These are phyloP conservation scores for Phyllosticta citribraziliensis DNA, from an alignment of 2,329 filamentous ascomycete species.

Conservation along the genomic window DNA sequence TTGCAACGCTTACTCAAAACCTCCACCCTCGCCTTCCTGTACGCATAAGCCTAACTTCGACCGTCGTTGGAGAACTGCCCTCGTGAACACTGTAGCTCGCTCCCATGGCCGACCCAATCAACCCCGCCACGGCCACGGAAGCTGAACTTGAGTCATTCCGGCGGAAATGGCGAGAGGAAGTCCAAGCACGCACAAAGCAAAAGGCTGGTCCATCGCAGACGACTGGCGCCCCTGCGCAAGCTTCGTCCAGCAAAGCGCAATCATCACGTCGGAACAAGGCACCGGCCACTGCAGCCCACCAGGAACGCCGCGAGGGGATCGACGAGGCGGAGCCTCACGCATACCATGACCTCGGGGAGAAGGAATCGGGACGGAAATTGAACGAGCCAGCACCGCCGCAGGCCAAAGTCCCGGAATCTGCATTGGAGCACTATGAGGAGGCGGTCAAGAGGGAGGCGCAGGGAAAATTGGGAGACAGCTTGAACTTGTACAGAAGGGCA, in stretches of 20 bases:
- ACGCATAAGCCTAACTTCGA: not conserved
- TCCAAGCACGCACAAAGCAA: slow-evolving; percentile 39
- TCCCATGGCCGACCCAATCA: not conserved
- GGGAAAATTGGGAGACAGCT: slow-evolving; percentile 79
- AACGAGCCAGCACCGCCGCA: slow-evolving; percentile 28
- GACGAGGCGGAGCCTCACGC: slow-evolving; percentile 30
- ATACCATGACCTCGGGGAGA: slow-evolving; percentile 38
- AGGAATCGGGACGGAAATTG: slow-evolving; percentile 33
- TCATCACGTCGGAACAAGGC: slow-evolving; percentile 17
- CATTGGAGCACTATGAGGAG: slow-evolving; percentile 84
- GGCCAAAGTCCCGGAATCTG: slow-evolving; percentile 54
- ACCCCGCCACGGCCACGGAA: slow-evolving; percentile 23
- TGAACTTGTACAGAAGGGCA: slow-evolving; percentile 79
- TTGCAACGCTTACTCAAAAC: not conserved
- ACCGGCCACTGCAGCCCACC: slow-evolving; percentile 13
- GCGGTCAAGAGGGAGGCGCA: slow-evolving; percentile 81
- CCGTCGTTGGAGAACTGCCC: too few relatives aligned
- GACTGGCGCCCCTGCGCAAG: slow-evolving; percentile 13
- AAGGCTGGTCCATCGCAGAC: slow-evolving; percentile 7
- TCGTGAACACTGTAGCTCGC: not conserved
- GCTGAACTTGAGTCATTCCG: slow-evolving; percentile 80
- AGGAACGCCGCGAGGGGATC: slow-evolving; percentile 16
- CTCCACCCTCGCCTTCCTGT: not conserved
- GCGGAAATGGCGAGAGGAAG: slow-evolving; percentile 76
- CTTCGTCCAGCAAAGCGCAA: slow-evolving; percentile 14